Percentiles rank a stretch among this genome's conserved stretches.
Evolutionary conservation across 169 alveolate species (phyloP).

Genomic region (Ichthyophthirius multifiliis): DNA sequence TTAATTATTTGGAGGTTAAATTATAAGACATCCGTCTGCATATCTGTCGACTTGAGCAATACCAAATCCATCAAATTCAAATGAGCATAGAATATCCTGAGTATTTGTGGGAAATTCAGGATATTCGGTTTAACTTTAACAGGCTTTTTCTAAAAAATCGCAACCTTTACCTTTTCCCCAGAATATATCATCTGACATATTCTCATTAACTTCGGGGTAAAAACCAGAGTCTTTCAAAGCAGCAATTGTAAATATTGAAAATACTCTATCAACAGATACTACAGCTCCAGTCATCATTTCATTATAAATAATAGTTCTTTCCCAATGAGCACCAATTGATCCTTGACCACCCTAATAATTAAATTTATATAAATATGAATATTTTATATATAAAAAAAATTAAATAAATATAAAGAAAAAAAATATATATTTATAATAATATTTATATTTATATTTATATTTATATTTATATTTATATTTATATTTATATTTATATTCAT

Average conservation of each 20-base stretch:
- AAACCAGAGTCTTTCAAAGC: slow-evolving; percentile 52
- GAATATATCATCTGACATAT: background rate
- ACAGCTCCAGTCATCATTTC: slow-evolving; percentile 55
- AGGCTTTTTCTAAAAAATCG: background rate
- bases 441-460: too few relatives aligned
- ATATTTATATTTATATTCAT: too few relatives aligned
- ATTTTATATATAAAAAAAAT: background rate
- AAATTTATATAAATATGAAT: background rate
- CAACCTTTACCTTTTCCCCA: slow-evolving; percentile 46
- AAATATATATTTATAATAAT: background rate
- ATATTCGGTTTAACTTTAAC: background rate
- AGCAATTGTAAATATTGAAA: slow-evolving; percentile 42
- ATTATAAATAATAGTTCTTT: slow-evolving; percentile 35
- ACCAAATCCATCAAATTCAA: background rate
- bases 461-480: too few relatives aligned
- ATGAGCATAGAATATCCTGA: background rate
- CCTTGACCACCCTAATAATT: slow-evolving; percentile 42
- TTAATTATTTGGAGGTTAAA: background rate
- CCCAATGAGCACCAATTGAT: slow-evolving; percentile 61
- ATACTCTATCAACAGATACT: background rate
- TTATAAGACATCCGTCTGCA: background rate
- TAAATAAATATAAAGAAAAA: background rate
- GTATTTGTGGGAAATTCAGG: background rate
- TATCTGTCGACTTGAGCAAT: background rate
- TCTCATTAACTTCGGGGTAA: slow-evolving; percentile 26